Conservation (phyloP, 129 eudicot species). For the Saposhnikovia divaricata region DNA sequence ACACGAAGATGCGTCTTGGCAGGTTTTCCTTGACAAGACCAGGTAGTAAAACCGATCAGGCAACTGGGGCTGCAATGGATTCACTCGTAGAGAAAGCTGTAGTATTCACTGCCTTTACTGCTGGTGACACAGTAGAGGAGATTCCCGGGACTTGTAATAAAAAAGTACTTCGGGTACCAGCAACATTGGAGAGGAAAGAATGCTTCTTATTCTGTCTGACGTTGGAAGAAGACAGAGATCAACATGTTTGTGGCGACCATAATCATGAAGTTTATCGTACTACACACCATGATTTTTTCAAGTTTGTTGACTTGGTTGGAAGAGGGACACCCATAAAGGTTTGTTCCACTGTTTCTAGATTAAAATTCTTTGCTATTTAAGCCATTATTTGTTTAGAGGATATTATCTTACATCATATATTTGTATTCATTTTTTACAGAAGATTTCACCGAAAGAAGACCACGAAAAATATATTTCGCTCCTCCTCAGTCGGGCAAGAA, state of each 20-base stretch:
- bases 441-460: conserved; percentile 14
- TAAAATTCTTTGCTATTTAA: neutral
- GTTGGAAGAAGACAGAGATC: conserved; percentile 41
- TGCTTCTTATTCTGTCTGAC: conserved; percentile 54
- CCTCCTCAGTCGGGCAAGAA: conserved; percentile 33
- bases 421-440: conserved; percentile 24
- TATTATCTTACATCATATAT: neutral
- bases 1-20: neutral
- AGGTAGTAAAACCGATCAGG: neutral
- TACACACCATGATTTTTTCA: conserved; percentile 54
- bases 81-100: conserved; percentile 15
- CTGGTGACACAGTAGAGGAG: conserved; percentile 37
- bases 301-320: conserved; percentile 49
- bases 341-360: neutral
- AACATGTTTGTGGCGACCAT: conserved; percentile 23
- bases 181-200: conserved; percentile 50
- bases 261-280: conserved; percentile 32
- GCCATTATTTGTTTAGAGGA: neutral
- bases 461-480: neutral
- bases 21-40: neutral
- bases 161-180: conserved; percentile 79
- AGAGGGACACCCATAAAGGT: conserved; percentile 74
- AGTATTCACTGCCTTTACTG: conserved; percentile 45
- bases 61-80: conserved; percentile 17
- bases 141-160: conserved; percentile 20